phyloP scores from a whole-genome alignment of 192 early-diverging fungal genomes.

The Podila epigama region DNA sequence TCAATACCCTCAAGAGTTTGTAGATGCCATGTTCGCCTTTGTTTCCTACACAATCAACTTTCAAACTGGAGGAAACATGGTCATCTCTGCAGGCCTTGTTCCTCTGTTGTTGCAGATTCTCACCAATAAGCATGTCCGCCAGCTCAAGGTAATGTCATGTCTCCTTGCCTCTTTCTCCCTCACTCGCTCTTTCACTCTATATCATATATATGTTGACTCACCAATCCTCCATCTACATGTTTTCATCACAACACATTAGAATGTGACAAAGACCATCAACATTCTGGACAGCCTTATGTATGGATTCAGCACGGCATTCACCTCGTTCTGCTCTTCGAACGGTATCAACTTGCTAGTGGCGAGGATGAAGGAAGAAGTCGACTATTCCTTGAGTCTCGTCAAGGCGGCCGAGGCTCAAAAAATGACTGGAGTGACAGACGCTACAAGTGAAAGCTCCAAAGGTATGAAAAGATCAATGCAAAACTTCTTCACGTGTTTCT shows the following conservation, averaged over 20 bases:
- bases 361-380: slow-evolving; percentile 79
- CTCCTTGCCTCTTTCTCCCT: background rate
- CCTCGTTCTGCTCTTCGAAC: slow-evolving; percentile 81
- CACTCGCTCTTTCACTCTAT: background rate
- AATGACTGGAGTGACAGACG: slow-evolving; percentile 52
- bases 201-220: background rate
- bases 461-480: background rate
- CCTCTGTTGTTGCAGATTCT: slow-evolving; percentile 79
- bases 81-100: slow-evolving; percentile 91
- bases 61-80: slow-evolving; percentile 85
- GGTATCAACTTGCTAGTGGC: slow-evolving; percentile 81
- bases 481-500: too few species aligned
- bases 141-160: slow-evolving; percentile 62
- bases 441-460: background rate
- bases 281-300: slow-evolving; percentile 86
- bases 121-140: slow-evolving; percentile 61
- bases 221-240: too few species aligned
- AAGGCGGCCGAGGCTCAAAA: slow-evolving; percentile 26
- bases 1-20: slow-evolving; percentile 70
- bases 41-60: slow-evolving; percentile 80
- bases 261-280: slow-evolving; percentile 74
- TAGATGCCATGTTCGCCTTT: slow-evolving; percentile 85
- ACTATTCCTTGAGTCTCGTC: slow-evolving; percentile 51
- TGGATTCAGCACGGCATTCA: slow-evolving; percentile 76
- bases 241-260: slow-evolving; percentile 34